Base-by-base conservation (phyloP, 495 filamentous ascomycete genomes). In the Choiromyces venosus region DNA sequence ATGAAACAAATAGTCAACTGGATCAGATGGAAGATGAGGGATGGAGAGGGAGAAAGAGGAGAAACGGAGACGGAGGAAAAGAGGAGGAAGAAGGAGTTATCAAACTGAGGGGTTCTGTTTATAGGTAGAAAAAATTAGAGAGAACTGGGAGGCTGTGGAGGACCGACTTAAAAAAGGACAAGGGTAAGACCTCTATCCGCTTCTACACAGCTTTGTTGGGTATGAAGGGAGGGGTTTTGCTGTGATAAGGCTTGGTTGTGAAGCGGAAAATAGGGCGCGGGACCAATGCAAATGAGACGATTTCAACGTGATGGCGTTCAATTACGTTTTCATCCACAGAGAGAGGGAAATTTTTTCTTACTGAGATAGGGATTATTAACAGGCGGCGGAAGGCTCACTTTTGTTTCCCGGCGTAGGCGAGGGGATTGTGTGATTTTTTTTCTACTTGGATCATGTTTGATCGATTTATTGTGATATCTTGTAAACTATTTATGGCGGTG, bases 71-170 rank as follows among this genome's bases (percentile, higher is more conserved):
- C 33, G 52, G 52, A 61, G 25, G 25, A 12, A 18, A 61, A 33
- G 5, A 4, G 52, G 52, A 61, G 25, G 25, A 33, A 5, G 52
- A 16, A 61, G 52, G 52, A 33, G 25, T 61, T 33, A 16, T 61
- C 52, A 7, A 33, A 61, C 64, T 35, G 66, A 75, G 73, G 33
- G 76, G 73, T 46, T 64, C 67, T 68, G 69, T 44, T 39, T 36
- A 78, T 71, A 37, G 44, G 65, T 46, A 79, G 71, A 70, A 73
- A 46, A 76, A 16, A 69, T 76, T 42, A 73, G 64, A 80, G 29
- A 76, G 25, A 33, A 29, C 25, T 33, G 10, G 52, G 52, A 61
- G 52, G 52, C n/a, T 25, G 52, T n/a, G 52, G 25, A 18, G 16
- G 25, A 61, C 25, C 25, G 52, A 61, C 33, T 29, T 16, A 61